Conservation (phyloP, 352 stramenopile genomes). For the Phytophthora hibernalis region DNA sequence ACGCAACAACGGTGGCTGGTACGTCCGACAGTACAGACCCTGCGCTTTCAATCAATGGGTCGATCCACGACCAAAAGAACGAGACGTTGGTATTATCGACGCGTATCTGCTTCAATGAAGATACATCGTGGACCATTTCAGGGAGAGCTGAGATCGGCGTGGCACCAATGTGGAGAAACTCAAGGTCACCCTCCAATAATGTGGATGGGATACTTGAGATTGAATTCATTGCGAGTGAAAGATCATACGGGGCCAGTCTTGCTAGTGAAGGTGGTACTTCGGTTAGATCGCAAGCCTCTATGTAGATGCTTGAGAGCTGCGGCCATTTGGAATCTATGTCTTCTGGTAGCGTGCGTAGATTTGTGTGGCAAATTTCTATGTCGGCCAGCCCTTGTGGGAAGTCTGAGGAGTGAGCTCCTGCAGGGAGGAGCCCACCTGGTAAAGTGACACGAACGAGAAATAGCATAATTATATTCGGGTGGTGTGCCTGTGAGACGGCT, state of each 20-base stretch:
- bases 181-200: slow-evolving; percentile 28
- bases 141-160: slow-evolving; percentile 23
- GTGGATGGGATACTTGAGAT: slow-evolving; percentile 19
- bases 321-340: slow-evolving; percentile 55
- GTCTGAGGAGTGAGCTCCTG: slow-evolving; percentile 16
- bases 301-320: slow-evolving; percentile 29
- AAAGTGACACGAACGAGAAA: slow-evolving; percentile 35
- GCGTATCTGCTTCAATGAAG: slow-evolving; percentile 18
- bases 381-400: slow-evolving; percentile 23
- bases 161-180: slow-evolving; percentile 27
- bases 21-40: slow-evolving; percentile 19
- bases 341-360: slow-evolving; percentile 42
- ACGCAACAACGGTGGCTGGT: slow-evolving; percentile 20
- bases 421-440: slow-evolving; percentile 5
- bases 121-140: slow-evolving; percentile 19
- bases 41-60: slow-evolving; percentile 19
- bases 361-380: slow-evolving; percentile 46
- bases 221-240: slow-evolving; percentile 31
- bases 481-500: slow-evolving; percentile 28
- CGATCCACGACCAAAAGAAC: slow-evolving; percentile 36
- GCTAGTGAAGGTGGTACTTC: slow-evolving; percentile 21
- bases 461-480: slow-evolving; percentile 38
- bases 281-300: slow-evolving; percentile 25
- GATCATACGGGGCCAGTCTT: slow-evolving; percentile 24
- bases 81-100: slow-evolving; percentile 33